Evolutionary conservation across 495 filamentous ascomycete genomes (phyloP), one percentile per base, ranked within the genome.

Genomic region (Symbiotaphrina buchneri): DNA sequence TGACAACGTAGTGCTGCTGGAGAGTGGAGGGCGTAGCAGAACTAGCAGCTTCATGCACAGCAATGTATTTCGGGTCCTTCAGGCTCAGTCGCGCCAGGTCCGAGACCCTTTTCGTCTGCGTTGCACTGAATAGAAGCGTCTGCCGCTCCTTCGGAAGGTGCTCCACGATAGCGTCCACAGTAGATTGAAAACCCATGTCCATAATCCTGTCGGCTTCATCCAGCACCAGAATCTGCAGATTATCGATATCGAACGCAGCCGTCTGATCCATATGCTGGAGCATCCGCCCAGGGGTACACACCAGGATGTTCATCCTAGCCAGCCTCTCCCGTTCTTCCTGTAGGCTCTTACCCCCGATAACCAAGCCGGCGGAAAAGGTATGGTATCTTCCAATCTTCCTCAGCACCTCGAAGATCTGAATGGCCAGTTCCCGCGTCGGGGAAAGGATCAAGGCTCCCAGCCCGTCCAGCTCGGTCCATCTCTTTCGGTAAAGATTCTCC

Each of bases 161-260:
- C 31, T 87, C 81, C 20, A 99, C 52, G 24, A 99, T 84, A 3
- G 87, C 87, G 50, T 99, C 87, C 10, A 99, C 68, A 0, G 79
- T 76, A 10, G 63, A 58, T 48, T 92, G 77, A 47, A 99, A 99
- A 7, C 87, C 87, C 83, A 94, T 90, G 47, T 99, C 87, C 61
- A 99, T 65, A 40, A 95, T 94, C 19, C 87, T 66, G 46, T 99
- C 87, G 3, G 87, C 87, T 46, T 99, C 87, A 42, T 99, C 87
- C 37, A 99, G 59, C 3, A 95, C 87, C 18, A 99, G 59, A 48
- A 95, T 76, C 49, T 90, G 76, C 31, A 99, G 44, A 48, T 87
- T 91, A 41, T 79, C 72, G 23, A 87, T 74, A 32, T 90, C 82
- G 41, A 99, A 78, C 20, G 71, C 67, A 4, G 82, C 76, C 0